Evolutionary conservation across 2,329 filamentous ascomycete genomes (phyloP).

Genomic region (Endoconidiophora polonica): DNA sequence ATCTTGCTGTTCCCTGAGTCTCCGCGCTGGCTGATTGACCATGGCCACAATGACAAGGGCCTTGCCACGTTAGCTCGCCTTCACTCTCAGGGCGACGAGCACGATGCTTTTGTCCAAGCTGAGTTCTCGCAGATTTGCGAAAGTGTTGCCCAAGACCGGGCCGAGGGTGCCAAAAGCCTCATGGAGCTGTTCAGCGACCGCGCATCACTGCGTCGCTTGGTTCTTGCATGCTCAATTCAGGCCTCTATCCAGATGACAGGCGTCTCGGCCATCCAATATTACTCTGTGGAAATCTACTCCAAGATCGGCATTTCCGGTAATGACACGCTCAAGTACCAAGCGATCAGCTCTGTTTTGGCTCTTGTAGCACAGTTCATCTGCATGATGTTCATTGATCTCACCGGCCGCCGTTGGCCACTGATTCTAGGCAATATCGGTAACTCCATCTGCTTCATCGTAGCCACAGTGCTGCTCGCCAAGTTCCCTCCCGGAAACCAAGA

Average conservation of each 20-base stretch:
- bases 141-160: conserved; percentile 45
- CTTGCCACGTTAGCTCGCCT: conserved; percentile 50
- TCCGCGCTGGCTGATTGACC: conserved; percentile 59
- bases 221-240: conserved; percentile 53
- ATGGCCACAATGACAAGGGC: conserved; percentile 47
- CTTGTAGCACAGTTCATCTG: conserved; percentile 51
- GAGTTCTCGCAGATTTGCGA: conserved; percentile 59
- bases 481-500: conserved; percentile 34
- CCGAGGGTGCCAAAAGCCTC: conserved; percentile 54
- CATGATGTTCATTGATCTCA: conserved; percentile 50
- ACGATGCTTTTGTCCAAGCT: conserved; percentile 53
- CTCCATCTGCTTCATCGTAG: conserved; percentile 55
- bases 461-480: conserved; percentile 31
- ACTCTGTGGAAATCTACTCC: conserved; percentile 47
- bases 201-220: conserved; percentile 53
- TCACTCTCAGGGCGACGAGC: conserved; percentile 49
- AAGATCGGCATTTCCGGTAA: conserved; percentile 51
- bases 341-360: conserved; percentile 56
- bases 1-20: conserved; percentile 58
- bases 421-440: conserved; percentile 59
- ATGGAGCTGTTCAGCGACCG: conserved; percentile 44
- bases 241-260: conserved; percentile 63
- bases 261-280: conserved; percentile 60
- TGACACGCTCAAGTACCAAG: conserved; percentile 57
- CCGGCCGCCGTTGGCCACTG: conserved; percentile 55